Evolutionary conservation across 2,329 filamentous ascomycete species (phyloP).

Genomic region (Fusarium albosuccineum): DNA sequence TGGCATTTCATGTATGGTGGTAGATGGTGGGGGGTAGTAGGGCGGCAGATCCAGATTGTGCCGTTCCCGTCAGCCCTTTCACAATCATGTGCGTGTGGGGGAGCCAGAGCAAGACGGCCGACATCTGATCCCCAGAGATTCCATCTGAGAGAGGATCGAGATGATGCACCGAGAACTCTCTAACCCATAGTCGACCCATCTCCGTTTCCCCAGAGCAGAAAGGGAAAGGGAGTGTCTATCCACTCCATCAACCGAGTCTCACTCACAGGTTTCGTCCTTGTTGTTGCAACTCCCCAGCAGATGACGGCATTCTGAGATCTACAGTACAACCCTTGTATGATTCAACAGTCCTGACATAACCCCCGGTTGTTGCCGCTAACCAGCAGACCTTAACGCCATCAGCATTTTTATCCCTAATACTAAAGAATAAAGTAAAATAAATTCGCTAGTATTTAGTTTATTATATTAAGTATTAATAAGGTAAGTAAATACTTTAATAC

Average conservation of each 20-base stretch:
- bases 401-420: too few species aligned
- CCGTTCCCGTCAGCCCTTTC: constrained; percentile 24
- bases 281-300: constrained; percentile 38
- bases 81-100: neutral
- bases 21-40: constrained; percentile 28
- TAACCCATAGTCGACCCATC: too few species aligned
- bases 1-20: neutral
- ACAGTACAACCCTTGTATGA: too few species aligned
- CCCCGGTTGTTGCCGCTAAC: too few species aligned
- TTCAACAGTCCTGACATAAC: too few species aligned
- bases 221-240: neutral
- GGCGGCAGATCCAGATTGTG: constrained; percentile 36
- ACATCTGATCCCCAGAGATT: neutral
- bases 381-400: too few species aligned
- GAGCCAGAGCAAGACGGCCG: neutral
- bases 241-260: neutral
- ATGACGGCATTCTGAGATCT: constrained; percentile 42
- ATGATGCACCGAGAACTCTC: neutral
- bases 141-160: neutral
- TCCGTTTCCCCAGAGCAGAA: neutral
- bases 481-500: too few species aligned
- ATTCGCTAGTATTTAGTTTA: too few species aligned
- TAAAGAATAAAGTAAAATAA: too few species aligned
- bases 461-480: too few species aligned
- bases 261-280: neutral